Percentiles rank a stretch among this genome's conserved stretches.
Evolutionary conservation across 768 basidiomycete genomes (phyloP).

Genomic region (Nevesoporus exiguus): DNA sequence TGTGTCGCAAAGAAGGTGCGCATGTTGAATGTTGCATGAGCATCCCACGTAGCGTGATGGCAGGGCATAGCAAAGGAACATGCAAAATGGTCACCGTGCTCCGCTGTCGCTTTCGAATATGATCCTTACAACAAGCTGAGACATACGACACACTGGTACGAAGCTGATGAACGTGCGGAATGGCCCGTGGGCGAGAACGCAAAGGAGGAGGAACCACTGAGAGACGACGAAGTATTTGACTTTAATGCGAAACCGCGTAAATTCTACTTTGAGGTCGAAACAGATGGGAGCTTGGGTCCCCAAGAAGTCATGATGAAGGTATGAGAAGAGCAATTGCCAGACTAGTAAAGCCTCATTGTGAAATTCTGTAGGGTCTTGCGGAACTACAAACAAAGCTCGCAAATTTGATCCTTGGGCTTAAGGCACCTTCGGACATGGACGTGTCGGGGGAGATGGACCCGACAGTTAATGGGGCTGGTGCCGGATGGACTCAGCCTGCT

Average conservation of each 20-base stretch:
- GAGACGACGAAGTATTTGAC: constrained; percentile 83
- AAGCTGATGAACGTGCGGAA: constrained; percentile 73
- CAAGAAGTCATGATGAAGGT: constrained; percentile 91
- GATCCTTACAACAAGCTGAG: constrained; percentile 97
- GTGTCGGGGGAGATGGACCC: constrained; percentile 39
- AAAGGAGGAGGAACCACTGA: constrained; percentile 72
- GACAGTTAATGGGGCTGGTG: constrained; percentile 22
- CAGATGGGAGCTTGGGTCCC: constrained; percentile 83
- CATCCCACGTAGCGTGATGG: background rate
- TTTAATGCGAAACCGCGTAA: constrained; percentile 82
- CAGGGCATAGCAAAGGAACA: constrained; percentile 98
- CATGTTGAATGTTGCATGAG: background rate
- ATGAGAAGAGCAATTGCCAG: constrained; percentile 1
- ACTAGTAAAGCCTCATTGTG: background rate
- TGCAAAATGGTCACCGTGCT: constrained; percentile 97
- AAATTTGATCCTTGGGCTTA: constrained; percentile 72
- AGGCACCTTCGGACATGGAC: constrained; percentile 58
- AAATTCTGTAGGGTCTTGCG: constrained; percentile 55
- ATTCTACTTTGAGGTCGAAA: constrained; percentile 95
- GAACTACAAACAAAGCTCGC: constrained; percentile 81
- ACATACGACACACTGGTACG: constrained; percentile 95
- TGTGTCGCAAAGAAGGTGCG: constrained; percentile 94
- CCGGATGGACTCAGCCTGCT: constrained; percentile 21
- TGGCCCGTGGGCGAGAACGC: constrained; percentile 93
- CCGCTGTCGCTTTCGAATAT: constrained; percentile 94